Percentiles rank a stretch among this genome's conserved stretches.
Evolutionary conservation across 768 basidiomycete species (phyloP).

Genomic region (Tylopilus rubrobrunneus): DNA sequence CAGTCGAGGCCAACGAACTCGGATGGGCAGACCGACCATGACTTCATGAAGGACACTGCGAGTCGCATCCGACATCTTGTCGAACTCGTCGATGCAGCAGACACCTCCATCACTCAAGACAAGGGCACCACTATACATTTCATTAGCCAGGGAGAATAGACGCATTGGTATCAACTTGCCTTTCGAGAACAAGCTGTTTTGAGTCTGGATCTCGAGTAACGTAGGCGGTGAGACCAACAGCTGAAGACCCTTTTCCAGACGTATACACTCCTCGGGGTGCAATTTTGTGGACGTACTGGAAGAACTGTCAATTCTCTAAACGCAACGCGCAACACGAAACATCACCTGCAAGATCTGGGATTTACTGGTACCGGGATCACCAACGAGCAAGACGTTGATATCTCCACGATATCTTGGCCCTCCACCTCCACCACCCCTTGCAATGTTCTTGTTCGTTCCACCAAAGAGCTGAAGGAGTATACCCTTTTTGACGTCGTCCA

Average conservation of each 20-base stretch:
- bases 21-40: constrained; percentile 57
- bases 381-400: constrained; percentile 95
- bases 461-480: constrained; percentile 95
- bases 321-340: background rate
- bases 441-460: constrained; percentile 94
- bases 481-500: constrained; percentile 99
- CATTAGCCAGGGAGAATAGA: constrained; percentile 1
- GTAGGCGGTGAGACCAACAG: constrained; percentile 97
- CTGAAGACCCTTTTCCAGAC: constrained; percentile 96
- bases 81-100: constrained; percentile 98
- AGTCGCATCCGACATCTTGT: constrained; percentile 98
- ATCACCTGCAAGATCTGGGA: constrained; percentile 88
- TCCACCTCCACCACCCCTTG: constrained; percentile 89
- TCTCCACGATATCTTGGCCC: constrained; percentile 97
- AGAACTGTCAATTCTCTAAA: background rate
- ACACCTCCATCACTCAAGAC: constrained; percentile 95
- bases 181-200: constrained; percentile 96
- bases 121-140: constrained; percentile 70
- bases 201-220: constrained; percentile 98
- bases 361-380: constrained; percentile 97
- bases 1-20: background rate
- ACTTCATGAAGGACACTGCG: constrained; percentile 98
- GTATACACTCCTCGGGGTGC: constrained; percentile 97
- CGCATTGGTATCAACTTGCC: constrained; percentile 42
- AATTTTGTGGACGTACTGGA: constrained; percentile 96